Percentiles rank a stretch among this genome's conserved stretches.
phyloP scores from a whole-genome alignment of 768 basidiomycete species.

The Baorangia bicolor region DNA sequence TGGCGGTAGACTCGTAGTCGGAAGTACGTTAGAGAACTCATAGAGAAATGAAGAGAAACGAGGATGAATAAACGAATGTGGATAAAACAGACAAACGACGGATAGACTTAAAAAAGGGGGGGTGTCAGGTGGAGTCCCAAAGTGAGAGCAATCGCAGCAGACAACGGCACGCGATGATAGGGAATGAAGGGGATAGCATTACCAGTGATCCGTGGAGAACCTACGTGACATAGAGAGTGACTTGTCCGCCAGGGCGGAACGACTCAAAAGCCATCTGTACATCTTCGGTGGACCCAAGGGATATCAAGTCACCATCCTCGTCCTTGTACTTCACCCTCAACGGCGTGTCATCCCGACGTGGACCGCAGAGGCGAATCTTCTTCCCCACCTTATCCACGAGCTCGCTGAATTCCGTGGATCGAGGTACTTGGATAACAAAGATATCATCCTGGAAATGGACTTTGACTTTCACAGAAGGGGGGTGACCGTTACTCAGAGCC shows the following conservation, averaged over 20 bases:
- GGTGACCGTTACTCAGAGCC: conserved; percentile 30
- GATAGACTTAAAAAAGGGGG: conserved; percentile 12
- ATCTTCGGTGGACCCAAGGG: conserved; percentile 86
- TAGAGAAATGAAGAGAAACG: conserved; percentile 3
- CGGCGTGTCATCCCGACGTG: conserved; percentile 74
- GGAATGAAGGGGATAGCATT: neutral
- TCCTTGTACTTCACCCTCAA: conserved; percentile 86
- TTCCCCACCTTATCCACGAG: conserved; percentile 87
- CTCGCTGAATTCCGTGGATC: conserved; percentile 74
- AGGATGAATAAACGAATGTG: conserved; percentile 25
- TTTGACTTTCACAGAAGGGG: conserved; percentile 79
- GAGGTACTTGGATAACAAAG: conserved; percentile 89
- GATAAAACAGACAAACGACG: conserved; percentile 11
- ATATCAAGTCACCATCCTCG: conserved; percentile 90
- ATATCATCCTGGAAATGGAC: conserved; percentile 95
- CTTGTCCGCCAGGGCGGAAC: conserved; percentile 75
- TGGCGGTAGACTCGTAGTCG: neutral
- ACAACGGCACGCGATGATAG: neutral
- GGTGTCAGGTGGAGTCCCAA: conserved; percentile 5
- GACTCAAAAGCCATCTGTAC: conserved; percentile 93
- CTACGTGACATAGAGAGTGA: conserved; percentile 79
- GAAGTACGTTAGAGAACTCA: conserved; percentile 21
- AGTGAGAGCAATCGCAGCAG: conserved; percentile 14
- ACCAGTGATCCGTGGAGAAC: neutral
- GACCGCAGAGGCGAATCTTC: conserved; percentile 92